A percentile compares a stretch with the other conserved stretches of the same genome.
phyloP scores from a whole-genome alignment of 2,329 filamentous ascomycete species.

The Cladosporium austrohemisphaericum region DNA sequence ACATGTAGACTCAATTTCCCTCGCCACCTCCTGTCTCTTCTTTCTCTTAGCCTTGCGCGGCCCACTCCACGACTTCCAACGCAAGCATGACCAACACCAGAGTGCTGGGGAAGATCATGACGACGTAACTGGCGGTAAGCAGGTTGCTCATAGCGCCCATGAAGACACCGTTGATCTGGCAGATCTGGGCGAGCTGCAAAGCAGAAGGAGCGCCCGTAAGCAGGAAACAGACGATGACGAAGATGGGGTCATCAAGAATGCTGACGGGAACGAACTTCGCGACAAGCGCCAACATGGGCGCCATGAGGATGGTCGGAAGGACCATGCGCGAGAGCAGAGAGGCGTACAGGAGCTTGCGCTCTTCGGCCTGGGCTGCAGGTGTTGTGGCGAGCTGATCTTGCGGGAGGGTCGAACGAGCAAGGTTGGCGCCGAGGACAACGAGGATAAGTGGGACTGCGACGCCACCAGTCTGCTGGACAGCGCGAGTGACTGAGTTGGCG shows the following conservation, averaged over 20 bases:
- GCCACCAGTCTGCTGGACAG: constrained; percentile 76
- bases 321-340: constrained; percentile 87
- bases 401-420: constrained; percentile 84
- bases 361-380: constrained; percentile 64
- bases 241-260: constrained; percentile 96
- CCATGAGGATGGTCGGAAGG: constrained; percentile 86
- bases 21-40: background rate
- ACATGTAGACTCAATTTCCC: background rate
- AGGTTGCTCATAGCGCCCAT: constrained; percentile 91
- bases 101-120: constrained; percentile 92
- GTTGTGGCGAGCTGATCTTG: constrained; percentile 60
- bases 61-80: constrained; percentile 90
- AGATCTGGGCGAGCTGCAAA: constrained; percentile 93
- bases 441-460: constrained; percentile 94
- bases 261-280: constrained; percentile 90
- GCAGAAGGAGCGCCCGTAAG: constrained; percentile 91
- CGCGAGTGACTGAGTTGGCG: constrained; percentile 86
- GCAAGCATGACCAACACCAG: constrained; percentile 86
- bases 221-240: constrained; percentile 95
- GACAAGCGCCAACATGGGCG: constrained; percentile 76
- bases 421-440: constrained; percentile 89
- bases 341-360: constrained; percentile 77
- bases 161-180: constrained; percentile 95
- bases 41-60: constrained; percentile 32
- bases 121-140: constrained; percentile 92